phyloP scores from a whole-genome alignment of 2,329 filamentous ascomycete genomes.

The Ampelomyces quisqualis region DNA sequence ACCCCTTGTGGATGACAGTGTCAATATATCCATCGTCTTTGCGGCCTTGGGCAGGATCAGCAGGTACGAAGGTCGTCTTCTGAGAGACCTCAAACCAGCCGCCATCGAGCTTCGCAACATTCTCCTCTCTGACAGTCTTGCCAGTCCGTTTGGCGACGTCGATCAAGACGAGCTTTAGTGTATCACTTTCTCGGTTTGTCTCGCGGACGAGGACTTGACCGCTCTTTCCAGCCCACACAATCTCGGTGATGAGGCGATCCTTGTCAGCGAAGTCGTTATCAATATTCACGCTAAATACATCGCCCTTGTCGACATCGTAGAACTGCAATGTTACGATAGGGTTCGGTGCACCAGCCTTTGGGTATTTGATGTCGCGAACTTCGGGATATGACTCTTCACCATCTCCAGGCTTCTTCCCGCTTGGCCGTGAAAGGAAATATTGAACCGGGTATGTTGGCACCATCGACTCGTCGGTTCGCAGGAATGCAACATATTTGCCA shows the following conservation, averaged over 20 bases:
- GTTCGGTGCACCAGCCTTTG: constrained; percentile 92
- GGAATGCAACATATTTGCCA: constrained; percentile 84
- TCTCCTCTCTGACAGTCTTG: constrained; percentile 73
- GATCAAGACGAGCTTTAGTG: constrained; percentile 83
- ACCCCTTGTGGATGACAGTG: constrained; percentile 79
- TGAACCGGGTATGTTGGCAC: constrained; percentile 92
- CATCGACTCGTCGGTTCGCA: constrained; percentile 88
- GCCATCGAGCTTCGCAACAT: constrained; percentile 83
- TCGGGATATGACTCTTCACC: constrained; percentile 91
- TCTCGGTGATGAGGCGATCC: constrained; percentile 86
- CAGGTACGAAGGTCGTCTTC: constrained; percentile 80
- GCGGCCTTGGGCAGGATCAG: constrained; percentile 73
- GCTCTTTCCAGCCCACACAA: constrained; percentile 78
- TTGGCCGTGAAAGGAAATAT: constrained; percentile 87
- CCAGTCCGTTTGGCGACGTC: constrained; percentile 73
- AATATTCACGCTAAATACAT: constrained; percentile 78
- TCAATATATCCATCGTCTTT: constrained; percentile 89
- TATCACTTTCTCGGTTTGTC: constrained; percentile 90
- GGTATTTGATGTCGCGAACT: constrained; percentile 90
- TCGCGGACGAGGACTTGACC: constrained; percentile 82
- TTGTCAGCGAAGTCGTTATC: constrained; percentile 75
- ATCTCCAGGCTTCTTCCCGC: constrained; percentile 64
- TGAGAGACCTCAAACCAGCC: constrained; percentile 97
- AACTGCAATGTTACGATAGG: constrained; percentile 85
- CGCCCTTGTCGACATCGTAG: constrained; percentile 75